Conservation (phyloP, 257 asterid species). For the Cinchona pubescens region DNA sequence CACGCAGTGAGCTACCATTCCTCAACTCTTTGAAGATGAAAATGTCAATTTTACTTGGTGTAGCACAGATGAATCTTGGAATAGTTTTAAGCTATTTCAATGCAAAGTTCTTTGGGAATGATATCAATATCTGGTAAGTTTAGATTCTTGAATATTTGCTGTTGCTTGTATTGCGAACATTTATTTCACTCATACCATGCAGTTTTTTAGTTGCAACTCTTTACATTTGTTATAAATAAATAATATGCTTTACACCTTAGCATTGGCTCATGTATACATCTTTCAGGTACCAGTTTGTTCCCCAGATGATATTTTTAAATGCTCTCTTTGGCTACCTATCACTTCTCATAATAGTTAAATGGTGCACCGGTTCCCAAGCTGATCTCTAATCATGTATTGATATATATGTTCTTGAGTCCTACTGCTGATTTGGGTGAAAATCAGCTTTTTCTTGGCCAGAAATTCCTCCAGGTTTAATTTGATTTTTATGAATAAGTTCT, state of each 20-base stretch:
- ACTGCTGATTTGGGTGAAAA: conserved; percentile 59
- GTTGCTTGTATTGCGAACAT: neutral
- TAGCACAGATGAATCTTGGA: conserved; percentile 67
- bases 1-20: conserved; percentile 64
- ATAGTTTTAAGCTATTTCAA: conserved; percentile 55
- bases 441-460: conserved; percentile 57
- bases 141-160: neutral
- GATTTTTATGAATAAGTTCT: neutral
- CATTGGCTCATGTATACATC: conserved; percentile 7
- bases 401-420: conserved; percentile 66
- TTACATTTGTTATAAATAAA: neutral
- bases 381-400: conserved; percentile 70
- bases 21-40: conserved; percentile 70
- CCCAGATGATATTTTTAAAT: conserved; percentile 63
- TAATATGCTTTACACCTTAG: neutral
- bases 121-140: conserved; percentile 48
- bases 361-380: conserved; percentile 69
- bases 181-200: neutral
- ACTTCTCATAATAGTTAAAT: conserved; percentile 54
- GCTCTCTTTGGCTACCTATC: conserved; percentile 62
- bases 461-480: conserved; percentile 49
- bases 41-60: conserved; percentile 65
- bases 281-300: conserved; percentile 60
- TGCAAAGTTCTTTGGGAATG: conserved; percentile 47
- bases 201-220: neutral